phyloP scores from a whole-genome alignment of 345 rosid species.

The Salix caprea region DNA sequence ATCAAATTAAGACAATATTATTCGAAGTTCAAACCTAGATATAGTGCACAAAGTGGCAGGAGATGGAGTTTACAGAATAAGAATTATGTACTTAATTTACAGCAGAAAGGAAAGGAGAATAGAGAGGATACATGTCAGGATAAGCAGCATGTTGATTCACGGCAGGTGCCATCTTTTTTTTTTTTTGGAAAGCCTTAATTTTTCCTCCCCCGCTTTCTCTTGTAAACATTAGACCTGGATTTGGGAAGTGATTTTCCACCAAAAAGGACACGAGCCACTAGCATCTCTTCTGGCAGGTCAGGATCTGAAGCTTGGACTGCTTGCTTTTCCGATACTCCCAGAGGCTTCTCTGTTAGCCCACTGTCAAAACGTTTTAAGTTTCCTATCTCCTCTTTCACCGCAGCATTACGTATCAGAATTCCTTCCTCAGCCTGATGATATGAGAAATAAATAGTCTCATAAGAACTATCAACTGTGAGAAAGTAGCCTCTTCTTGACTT shows the following conservation, averaged over 20 bases:
- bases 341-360: slow-evolving; percentile 26
- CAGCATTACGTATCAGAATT: slow-evolving; percentile 33
- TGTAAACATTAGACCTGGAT: slow-evolving; percentile 42
- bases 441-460: background rate
- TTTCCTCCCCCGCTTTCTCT: slow-evolving; percentile 49
- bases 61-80: background rate
- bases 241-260: slow-evolving; percentile 29
- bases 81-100: background rate
- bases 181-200: slow-evolving; percentile 14
- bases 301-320: slow-evolving; percentile 6
- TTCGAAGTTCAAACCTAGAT: background rate
- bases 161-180: background rate
- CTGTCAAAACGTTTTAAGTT: slow-evolving; percentile 20
- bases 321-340: slow-evolving; percentile 21
- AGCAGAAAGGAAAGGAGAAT: background rate
- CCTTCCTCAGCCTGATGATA: slow-evolving; percentile 27
- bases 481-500: background rate
- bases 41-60: background rate
- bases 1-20: background rate
- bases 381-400: slow-evolving; percentile 36
- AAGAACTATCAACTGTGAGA: background rate
- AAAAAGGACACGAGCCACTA: slow-evolving; percentile 16
- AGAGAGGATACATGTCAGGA: background rate
- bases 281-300: slow-evolving; percentile 1
- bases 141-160: background rate